Percentiles rank a stretch among this genome's conserved stretches.
phyloP scores from a whole-genome alignment of 1,284 basidiomycete genomes.

The Cryptococcus sp. region DNA sequence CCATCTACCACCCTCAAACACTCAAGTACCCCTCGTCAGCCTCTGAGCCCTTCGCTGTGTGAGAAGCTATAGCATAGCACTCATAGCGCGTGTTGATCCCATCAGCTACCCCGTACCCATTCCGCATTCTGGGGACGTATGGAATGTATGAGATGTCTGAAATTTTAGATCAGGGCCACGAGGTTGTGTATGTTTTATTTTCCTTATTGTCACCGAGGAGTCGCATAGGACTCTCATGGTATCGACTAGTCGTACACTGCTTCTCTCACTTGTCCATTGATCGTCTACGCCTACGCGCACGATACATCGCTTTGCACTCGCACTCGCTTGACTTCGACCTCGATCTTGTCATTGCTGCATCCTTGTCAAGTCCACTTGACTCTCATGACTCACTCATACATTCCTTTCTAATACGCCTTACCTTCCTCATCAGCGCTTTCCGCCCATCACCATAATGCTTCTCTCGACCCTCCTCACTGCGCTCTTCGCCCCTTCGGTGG shows the following conservation, averaged over 20 bases:
- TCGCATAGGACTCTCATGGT: background rate
- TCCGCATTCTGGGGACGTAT: too few relatives aligned
- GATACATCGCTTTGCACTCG: too few relatives aligned
- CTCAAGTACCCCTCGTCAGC: too few relatives aligned
- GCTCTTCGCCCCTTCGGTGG: constrained; percentile 9
- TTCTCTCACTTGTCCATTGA: background rate
- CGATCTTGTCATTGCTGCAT: background rate
- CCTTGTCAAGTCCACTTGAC: too few relatives aligned
- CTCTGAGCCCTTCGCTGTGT: too few relatives aligned
- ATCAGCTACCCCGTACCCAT: too few relatives aligned
- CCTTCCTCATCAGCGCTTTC: background rate
- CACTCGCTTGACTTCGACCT: background rate
- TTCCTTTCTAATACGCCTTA: background rate
- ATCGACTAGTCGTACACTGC: background rate
- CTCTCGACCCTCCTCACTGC: constrained; percentile 8
- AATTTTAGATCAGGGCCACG: constrained; percentile 12
- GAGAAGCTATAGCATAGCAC: too few relatives aligned
- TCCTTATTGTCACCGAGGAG: background rate
- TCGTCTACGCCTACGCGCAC: too few relatives aligned
- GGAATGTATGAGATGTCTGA: too few relatives aligned
- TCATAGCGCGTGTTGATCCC: too few relatives aligned
- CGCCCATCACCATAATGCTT: constrained; percentile 5
- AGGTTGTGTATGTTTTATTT: background rate
- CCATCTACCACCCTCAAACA: too few relatives aligned
- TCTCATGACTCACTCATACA: too few relatives aligned